Evolutionary conservation across 2,329 filamentous ascomycete genomes (phyloP), one percentile per base, ranked within the genome.

Genomic region (Fusarium circinatum): DNA sequence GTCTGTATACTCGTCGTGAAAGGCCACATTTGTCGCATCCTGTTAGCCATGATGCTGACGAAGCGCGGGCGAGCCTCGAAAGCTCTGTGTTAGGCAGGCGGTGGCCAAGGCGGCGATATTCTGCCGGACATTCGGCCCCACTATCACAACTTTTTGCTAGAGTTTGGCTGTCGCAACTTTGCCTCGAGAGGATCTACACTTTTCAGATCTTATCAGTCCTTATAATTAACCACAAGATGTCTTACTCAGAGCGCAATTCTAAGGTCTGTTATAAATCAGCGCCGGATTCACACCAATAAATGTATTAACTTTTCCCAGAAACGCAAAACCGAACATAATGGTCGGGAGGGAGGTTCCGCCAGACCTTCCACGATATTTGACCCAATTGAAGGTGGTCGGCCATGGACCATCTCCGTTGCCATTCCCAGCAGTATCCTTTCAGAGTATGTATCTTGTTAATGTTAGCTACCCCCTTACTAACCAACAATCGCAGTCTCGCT

Each of bases 331-430:
- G 83, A 82, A 38, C 80, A 84, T 70, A 83, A 85, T 73, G 83
- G 80, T 48, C 69, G 69, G 24, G 75, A 79, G 38, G 68, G 65
- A 51, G 91, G 89, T 8, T 90, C 91, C 30, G 80, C 78, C 69
- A 93, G 91, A 79, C 92, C 92, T 8, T 91, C 90, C 9, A 90
- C 92, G 14, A 84, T 91, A 42, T 96, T 94, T 83, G 85, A 88
- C 57, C 90, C 93, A 4, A 86, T 84, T 0, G 86, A 78, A n/a
- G 83, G 87, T 51, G 90, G 91, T 41, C 86, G 94, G 73, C 84
- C 89, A 41, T 93, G 92, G 87, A 96, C 94, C 0, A 80, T 96
- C 24, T 95, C 92, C 47, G 87, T 96, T 39, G 94, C 94, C 8
- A 83, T 97, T 36, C 93, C 94, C 3, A 93, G 92, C 39, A 96